These are phyloP conservation scores for Trichophyton schoenleinii DNA, from an alignment of 2,329 filamentous ascomycete species.

Conservation along the genomic window DNA sequence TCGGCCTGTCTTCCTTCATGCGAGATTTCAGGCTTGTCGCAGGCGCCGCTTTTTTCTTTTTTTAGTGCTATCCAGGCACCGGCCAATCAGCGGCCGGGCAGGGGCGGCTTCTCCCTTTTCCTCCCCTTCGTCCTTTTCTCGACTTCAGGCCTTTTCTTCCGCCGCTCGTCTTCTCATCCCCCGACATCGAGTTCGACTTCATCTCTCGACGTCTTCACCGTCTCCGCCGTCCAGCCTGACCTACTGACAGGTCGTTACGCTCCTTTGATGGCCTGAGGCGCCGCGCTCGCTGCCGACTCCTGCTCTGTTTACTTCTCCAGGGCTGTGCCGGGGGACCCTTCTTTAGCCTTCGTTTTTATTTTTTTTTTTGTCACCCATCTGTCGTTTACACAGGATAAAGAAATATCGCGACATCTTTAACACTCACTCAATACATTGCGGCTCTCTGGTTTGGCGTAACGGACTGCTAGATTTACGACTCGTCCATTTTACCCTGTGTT, in stretches of 20 bases:
- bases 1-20: neutral
- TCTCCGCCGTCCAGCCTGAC: neutral
- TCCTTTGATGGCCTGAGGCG: conserved; percentile 1
- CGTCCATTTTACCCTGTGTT: neutral
- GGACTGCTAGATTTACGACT: neutral
- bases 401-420: neutral
- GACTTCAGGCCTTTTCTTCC: neutral
- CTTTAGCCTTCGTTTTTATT: neutral
- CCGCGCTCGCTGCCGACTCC: neutral
- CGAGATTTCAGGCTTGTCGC: neutral
- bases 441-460: neutral
- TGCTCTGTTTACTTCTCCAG: neutral
- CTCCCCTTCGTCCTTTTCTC: conserved; percentile 7
- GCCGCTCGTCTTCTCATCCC: neutral
- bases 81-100: neutral
- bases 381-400: neutral
- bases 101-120: conserved; percentile 9
- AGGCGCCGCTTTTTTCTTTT: neutral
- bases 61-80: neutral
- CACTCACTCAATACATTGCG: neutral
- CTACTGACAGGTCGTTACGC: neutral
- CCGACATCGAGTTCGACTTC: neutral
- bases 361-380: neutral
- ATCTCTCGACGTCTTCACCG: neutral
- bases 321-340: conserved; percentile 2